phyloP scores from a whole-genome alignment of 1,139 yeast species.

The Suhomyces choctaworum region DNA sequence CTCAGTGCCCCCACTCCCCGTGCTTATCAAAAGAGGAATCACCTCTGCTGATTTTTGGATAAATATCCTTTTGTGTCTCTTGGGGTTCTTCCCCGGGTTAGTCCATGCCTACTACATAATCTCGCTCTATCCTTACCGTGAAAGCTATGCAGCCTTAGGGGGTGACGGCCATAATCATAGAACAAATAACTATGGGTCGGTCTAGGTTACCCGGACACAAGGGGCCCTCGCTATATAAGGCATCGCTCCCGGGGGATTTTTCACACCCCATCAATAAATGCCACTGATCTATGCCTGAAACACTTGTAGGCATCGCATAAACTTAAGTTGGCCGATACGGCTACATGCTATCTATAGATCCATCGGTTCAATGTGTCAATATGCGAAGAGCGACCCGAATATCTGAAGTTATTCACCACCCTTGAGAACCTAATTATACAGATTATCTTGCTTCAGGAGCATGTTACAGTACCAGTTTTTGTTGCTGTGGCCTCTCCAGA shows the following conservation, averaged over 20 bases:
- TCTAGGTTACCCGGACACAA: constrained; percentile 15
- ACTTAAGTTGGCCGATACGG: constrained; percentile 49
- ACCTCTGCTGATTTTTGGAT: constrained; percentile 69
- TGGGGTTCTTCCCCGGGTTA: constrained; percentile 83
- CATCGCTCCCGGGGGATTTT: background rate
- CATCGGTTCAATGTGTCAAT: constrained; percentile 55
- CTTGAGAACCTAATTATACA: background rate
- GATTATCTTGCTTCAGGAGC: background rate
- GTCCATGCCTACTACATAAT: constrained; percentile 65
- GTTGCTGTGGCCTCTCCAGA: background rate
- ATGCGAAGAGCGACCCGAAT: constrained; percentile 38
- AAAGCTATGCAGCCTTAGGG: constrained; percentile 29
- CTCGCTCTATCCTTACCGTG: constrained; percentile 52
- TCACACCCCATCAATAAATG: constrained; percentile 10
- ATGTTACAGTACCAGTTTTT: constrained; percentile 6
- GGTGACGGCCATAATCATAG: constrained; percentile 36
- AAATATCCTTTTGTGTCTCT: constrained; percentile 69
- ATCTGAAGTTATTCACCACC: constrained; percentile 5
- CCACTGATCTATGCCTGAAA: background rate
- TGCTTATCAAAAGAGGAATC: constrained; percentile 72
- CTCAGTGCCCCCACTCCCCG: constrained; percentile 76
- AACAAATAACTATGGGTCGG: constrained; percentile 27
- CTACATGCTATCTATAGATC: constrained; percentile 19
- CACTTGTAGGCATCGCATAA: constrained; percentile 32
- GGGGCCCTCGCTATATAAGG: constrained; percentile 1